Percentiles rank a stretch among this genome's conserved stretches.
Conservation (phyloP, 2,329 filamentous ascomycete species). For the Colletotrichum godetiae region DNA sequence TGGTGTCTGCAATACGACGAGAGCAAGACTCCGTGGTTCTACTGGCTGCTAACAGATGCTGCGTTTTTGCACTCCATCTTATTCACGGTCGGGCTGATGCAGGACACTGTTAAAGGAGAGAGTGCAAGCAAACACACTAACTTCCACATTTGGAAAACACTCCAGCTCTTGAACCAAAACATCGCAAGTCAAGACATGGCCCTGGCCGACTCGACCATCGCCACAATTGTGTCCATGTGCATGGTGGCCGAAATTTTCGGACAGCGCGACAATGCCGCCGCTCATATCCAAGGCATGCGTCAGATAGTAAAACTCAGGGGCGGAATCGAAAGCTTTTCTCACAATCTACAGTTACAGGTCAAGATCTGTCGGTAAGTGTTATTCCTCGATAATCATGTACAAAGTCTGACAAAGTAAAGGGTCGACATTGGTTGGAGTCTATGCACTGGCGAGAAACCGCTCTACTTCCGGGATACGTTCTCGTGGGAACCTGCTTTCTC, state of each 20-base stretch:
- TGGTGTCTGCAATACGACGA: slow-evolving; percentile 41
- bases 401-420: slow-evolving; percentile 26
- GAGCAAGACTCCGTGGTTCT: slow-evolving; percentile 40
- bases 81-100: slow-evolving; percentile 40
- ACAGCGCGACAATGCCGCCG: slow-evolving; percentile 1
- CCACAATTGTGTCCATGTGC: slow-evolving; percentile 23
- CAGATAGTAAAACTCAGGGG: slow-evolving; percentile 42
- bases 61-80: slow-evolving; percentile 41
- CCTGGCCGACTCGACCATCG: slow-evolving; percentile 32
- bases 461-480: slow-evolving; percentile 34
- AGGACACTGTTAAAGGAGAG: slow-evolving; percentile 7
- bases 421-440: slow-evolving; percentile 44
- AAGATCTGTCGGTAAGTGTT: slow-evolving; percentile 44
- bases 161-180: slow-evolving; percentile 31
- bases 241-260: slow-evolving; percentile 25
- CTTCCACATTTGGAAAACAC: slow-evolving; percentile 20
- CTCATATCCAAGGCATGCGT: slow-evolving; percentile 26
- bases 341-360: slow-evolving; percentile 42
- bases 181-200: slow-evolving; percentile 26
- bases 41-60: slow-evolving; percentile 42
- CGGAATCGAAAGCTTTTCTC: slow-evolving; percentile 38
- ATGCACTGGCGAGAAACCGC: slow-evolving; percentile 40
- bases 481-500: slow-evolving; percentile 36
- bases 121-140: slow-evolving; percentile 9
- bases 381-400: no score